A percentile compares a stretch with the other conserved stretches of the same genome.
Evolutionary conservation across 352 stramenopile species (phyloP).

Genomic region (Globisporangium parvum): DNA sequence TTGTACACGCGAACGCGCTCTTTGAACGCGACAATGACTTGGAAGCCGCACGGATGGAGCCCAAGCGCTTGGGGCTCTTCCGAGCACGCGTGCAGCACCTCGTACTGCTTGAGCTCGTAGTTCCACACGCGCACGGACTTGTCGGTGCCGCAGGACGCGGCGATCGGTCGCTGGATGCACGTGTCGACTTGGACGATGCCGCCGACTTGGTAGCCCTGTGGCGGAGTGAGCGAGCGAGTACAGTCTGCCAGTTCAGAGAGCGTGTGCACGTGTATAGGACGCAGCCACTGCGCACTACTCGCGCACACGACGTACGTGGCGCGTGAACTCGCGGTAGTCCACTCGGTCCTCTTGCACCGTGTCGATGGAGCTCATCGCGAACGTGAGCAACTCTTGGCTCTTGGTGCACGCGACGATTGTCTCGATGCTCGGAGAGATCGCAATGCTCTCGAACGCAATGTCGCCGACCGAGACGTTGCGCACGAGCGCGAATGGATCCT

Average conservation of each 20-base stretch:
- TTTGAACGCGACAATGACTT: constrained; percentile 71
- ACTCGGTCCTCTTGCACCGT: constrained; percentile 69
- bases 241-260: too few species aligned
- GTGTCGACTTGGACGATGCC: constrained; percentile 69
- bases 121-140: constrained; percentile 88
- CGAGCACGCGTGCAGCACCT: constrained; percentile 50
- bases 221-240: too few species aligned
- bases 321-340: constrained; percentile 57
- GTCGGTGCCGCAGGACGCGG: constrained; percentile 80
- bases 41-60: constrained; percentile 67
- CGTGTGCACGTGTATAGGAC: too few species aligned
- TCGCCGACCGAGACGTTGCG: constrained; percentile 62
- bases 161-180: constrained; percentile 76
- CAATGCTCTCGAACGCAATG: constrained; percentile 67
- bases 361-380: constrained; percentile 69
- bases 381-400: constrained; percentile 54
- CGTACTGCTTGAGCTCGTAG: constrained; percentile 56
- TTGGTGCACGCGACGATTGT: constrained; percentile 58
- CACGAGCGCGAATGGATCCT: constrained; percentile 76
- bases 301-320: constrained; percentile 40
- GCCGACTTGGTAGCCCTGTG: constrained; percentile 53
- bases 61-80: constrained; percentile 60
- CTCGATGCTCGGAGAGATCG: constrained; percentile 62
- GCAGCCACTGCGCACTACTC: too few species aligned
- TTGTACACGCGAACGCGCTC: constrained; percentile 72